Evolutionary conservation across 2,329 filamentous ascomycete species (phyloP), one percentile per base, ranked within the genome.

Genomic region (Ramularia collo-cygni): DNA sequence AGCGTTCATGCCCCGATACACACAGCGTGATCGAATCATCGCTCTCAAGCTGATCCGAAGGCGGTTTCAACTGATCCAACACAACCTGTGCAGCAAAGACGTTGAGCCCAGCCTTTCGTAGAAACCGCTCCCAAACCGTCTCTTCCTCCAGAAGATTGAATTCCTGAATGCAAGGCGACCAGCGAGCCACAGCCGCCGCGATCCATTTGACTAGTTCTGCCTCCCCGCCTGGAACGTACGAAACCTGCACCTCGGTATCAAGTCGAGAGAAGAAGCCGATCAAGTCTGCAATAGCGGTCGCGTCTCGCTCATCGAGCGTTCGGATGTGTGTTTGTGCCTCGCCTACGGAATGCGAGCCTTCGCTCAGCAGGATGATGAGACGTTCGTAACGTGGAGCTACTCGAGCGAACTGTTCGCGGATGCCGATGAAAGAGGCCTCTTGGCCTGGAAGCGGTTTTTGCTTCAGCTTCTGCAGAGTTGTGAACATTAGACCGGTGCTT

Each of bases 371-470:
- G 1, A 94, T 65, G 1, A 83, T 62, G 1, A 94, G 65, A 3
- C 67, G 68, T 47, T 85, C 80, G 54, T 92, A 90, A 8, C 78
- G 71, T 1, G 55, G 39, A 9, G 76, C 70, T 0, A 81, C 64
- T 6, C 58, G 61, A 3, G 63, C 56, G 8, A 90, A 64, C 2
- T 72, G 69, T 36, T 77, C 69, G 27, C 74, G 71, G 10, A 87
- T 41, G 8, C 65, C 10, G 66, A 63, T 3, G 43, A 64, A 58
- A 0, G 53, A 46, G 17, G 27, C 18, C 7, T 60, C 66, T 37
- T 77, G 72, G 0, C 81, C 79, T 0, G 85, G 85, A 0, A 88
- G 67, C 2, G 81, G 69, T 34, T 72, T 76, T 54, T 95, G 89
- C 30, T 80, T 82, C 17, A 83, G 70, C 48, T 81, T 78, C 45